A percentile compares a stretch with the other conserved stretches of the same genome.
Evolutionary conservation across 345 rosid species (phyloP).

Genomic region (Pseudoturritis turrita): DNA sequence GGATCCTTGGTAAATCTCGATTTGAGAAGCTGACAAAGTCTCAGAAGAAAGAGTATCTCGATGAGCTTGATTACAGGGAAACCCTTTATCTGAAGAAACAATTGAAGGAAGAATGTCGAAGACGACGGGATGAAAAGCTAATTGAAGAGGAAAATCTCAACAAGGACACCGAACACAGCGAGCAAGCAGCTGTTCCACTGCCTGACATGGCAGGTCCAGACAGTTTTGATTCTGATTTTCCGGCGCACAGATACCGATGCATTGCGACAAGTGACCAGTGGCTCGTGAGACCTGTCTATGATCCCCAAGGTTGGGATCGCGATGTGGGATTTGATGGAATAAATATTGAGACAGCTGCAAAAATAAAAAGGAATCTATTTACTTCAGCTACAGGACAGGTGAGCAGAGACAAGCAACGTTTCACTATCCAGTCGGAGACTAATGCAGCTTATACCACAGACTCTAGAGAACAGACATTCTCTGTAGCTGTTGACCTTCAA

Average conservation of each 20-base stretch:
- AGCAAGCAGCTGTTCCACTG: slow-evolving; percentile 51
- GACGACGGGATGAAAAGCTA: slow-evolving; percentile 44
- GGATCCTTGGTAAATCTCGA: slow-evolving; percentile 71
- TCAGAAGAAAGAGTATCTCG: slow-evolving; percentile 77
- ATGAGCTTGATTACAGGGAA: slow-evolving; percentile 88
- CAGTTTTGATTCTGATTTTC: slow-evolving; percentile 72
- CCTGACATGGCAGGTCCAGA: slow-evolving; percentile 86
- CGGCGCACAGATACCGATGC: slow-evolving; percentile 61
- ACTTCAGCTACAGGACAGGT: slow-evolving; percentile 65
- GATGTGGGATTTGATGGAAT: slow-evolving; percentile 93
- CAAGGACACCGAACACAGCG: slow-evolving; percentile 22
- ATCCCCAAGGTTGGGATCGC: slow-evolving; percentile 95
- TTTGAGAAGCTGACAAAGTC: slow-evolving; percentile 59
- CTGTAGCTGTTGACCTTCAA: slow-evolving; percentile 71
- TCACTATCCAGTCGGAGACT: slow-evolving; percentile 73
- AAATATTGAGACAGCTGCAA: slow-evolving; percentile 66
- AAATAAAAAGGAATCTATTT: slow-evolving; percentile 41
- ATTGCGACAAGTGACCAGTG: slow-evolving; percentile 52
- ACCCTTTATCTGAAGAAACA: slow-evolving; percentile 81
- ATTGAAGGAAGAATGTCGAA: slow-evolving; percentile 62
- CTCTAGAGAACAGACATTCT: slow-evolving; percentile 46
- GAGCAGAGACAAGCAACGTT: slow-evolving; percentile 73
- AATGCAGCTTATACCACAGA: slow-evolving; percentile 52
- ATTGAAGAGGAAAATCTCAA: slow-evolving; percentile 31
- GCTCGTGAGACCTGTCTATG: slow-evolving; percentile 77